A percentile compares a stretch with the other conserved stretches of the same genome.
Evolutionary conservation across 164 flowering plant genomes (phyloP).

Genomic region (Saururus chinensis): DNA sequence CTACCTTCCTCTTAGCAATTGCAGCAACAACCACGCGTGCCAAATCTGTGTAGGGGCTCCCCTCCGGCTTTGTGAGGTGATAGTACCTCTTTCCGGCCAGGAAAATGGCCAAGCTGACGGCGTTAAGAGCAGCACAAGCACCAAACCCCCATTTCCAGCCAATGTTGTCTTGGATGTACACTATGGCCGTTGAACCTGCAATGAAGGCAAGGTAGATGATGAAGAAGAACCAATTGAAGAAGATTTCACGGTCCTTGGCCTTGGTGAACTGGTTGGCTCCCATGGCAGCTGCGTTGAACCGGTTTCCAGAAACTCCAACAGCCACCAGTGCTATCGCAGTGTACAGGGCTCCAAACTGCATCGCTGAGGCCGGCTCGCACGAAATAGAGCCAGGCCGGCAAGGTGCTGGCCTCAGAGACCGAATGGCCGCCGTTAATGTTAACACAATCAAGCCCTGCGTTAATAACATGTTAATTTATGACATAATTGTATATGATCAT

Average conservation of each 20-base stretch:
- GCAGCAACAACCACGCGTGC: conserved; percentile 32
- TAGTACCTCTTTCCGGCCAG: conserved; percentile 20
- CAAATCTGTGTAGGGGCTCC: conserved; percentile 33
- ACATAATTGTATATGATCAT: too few relatives aligned
- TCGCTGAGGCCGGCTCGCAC: conserved; percentile 7
- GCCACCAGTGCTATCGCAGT: conserved; percentile 12
- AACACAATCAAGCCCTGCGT: conserved; percentile 34
- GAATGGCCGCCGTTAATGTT: conserved; percentile 25
- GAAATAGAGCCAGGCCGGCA: conserved; percentile 10
- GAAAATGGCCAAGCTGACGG: conserved; percentile 20
- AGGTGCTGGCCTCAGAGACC: conserved; percentile 30
- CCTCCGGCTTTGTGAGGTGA: conserved; percentile 17
- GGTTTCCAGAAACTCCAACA: conserved; percentile 31
- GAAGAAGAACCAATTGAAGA: conserved; percentile 51
- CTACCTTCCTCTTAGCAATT: conserved; percentile 19
- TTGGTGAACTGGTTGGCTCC: conserved; percentile 41
- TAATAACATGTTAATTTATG: too few relatives aligned
- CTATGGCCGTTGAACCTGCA: conserved; percentile 16
- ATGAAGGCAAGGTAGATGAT: conserved; percentile 9
- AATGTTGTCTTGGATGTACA: conserved; percentile 39
- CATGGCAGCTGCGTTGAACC: conserved; percentile 28
- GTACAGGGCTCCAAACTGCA: conserved; percentile 24
- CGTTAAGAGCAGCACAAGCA: conserved; percentile 12
- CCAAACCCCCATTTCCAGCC: conserved; percentile 43
- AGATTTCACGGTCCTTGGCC: conserved; percentile 17